A percentile compares a stretch with the other conserved stretches of the same genome.
These are phyloP conservation scores for Mariannaea elegans DNA, from an alignment of 2,329 filamentous ascomycete species.

Conservation along the genomic window DNA sequence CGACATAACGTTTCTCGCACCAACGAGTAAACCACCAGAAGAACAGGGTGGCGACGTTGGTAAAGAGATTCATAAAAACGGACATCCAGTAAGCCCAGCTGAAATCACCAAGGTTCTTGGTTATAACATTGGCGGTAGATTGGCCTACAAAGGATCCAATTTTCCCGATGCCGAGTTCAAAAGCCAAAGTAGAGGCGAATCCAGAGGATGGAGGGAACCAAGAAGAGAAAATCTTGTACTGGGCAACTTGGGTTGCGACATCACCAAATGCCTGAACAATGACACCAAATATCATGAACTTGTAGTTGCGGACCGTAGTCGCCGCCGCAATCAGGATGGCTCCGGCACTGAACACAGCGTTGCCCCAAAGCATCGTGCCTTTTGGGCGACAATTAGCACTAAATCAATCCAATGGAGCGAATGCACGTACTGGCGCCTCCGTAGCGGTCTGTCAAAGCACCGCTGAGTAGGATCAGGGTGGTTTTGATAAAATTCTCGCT, in stretches of 20 bases:
- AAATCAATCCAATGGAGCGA: too few relatives aligned
- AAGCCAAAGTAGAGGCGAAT: slow-evolving; percentile 68
- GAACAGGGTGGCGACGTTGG: slow-evolving; percentile 60
- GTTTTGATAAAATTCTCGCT: slow-evolving; percentile 71
- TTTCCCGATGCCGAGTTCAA: slow-evolving; percentile 69
- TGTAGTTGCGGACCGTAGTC: slow-evolving; percentile 63
- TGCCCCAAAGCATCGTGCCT: slow-evolving; percentile 68
- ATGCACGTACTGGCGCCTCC: slow-evolving; percentile 60
- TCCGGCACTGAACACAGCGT: slow-evolving; percentile 65
- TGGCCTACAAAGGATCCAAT: slow-evolving; percentile 69
- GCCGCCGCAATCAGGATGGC: slow-evolving; percentile 68
- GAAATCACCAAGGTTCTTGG: slow-evolving; percentile 65
- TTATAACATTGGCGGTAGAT: slow-evolving; percentile 67
- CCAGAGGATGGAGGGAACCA: slow-evolving; percentile 71
- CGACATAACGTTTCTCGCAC: slow-evolving; percentile 56
- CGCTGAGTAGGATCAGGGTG: slow-evolving; percentile 61
- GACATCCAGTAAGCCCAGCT: slow-evolving; percentile 70
- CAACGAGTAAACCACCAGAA: slow-evolving; percentile 67
- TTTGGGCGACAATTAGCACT: not conserved
- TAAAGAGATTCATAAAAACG: slow-evolving; percentile 72
- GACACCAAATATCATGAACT: slow-evolving; percentile 67
- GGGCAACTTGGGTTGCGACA: slow-evolving; percentile 69
- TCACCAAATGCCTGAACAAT: slow-evolving; percentile 68
- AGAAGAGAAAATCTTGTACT: slow-evolving; percentile 72
- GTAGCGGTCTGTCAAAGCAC: slow-evolving; percentile 65